A percentile compares a stretch with the other conserved stretches of the same genome.
Conservation (phyloP, 192 early-diverging fungal genomes). For the Backusella tuberculispora region DNA sequence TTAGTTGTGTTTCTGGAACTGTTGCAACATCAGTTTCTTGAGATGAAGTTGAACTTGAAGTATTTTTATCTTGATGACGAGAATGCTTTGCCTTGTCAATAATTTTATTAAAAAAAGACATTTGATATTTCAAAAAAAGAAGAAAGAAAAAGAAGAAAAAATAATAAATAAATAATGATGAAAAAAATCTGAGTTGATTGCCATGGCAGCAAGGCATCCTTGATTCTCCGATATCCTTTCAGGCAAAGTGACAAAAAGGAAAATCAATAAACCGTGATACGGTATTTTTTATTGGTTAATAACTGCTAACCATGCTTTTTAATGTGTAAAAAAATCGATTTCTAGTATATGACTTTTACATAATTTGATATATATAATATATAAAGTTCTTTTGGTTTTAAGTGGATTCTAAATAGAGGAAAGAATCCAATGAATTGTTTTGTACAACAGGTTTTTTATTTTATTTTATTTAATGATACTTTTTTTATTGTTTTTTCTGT, state of each 20-base stretch:
- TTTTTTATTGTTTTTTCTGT: too few relatives aligned
- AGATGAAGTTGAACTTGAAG: conserved; percentile 3
- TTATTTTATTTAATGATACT: too few relatives aligned
- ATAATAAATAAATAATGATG: neutral
- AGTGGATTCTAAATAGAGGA: too few relatives aligned
- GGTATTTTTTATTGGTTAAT: neutral
- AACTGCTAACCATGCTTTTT: too few relatives aligned
- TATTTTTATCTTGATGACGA: conserved; percentile 17
- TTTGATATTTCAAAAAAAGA: conserved; percentile 13
- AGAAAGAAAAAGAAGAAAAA: conserved; percentile 19
- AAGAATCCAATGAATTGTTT: too few relatives aligned
- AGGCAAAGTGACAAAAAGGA: neutral
- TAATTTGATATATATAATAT: too few relatives aligned
- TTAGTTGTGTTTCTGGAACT: conserved; percentile 8
- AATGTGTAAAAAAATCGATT: too few relatives aligned
- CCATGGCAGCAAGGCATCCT: neutral
- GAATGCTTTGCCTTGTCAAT: conserved; percentile 39
- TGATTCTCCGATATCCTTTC: neutral
- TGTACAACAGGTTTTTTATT: too few relatives aligned
- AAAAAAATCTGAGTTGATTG: conserved; percentile 11
- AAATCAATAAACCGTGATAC: neutral
- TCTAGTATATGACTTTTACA: too few relatives aligned
- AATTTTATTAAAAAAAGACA: conserved; percentile 45
- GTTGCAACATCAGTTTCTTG: neutral
- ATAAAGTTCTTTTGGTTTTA: too few relatives aligned